phyloP scores from a whole-genome alignment of 2,329 filamentous ascomycete species.

The Trichoderma sp. region DNA sequence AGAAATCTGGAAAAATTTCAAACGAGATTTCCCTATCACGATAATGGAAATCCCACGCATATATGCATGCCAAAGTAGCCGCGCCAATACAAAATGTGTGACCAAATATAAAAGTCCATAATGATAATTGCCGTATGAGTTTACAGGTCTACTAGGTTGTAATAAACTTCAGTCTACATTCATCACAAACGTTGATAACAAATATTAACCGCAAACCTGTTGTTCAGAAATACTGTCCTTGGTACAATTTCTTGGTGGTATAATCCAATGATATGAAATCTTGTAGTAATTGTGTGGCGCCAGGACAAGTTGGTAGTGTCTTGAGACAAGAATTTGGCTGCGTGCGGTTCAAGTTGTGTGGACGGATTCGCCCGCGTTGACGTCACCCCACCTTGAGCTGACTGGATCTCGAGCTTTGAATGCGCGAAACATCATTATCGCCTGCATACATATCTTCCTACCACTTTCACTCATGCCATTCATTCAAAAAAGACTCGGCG shows the following conservation, averaged over 20 bases:
- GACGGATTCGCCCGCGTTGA: slow-evolving; percentile 11
- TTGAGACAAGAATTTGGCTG: not conserved
- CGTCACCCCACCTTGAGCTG: slow-evolving; percentile 25
- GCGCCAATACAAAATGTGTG: slow-evolving; percentile 17
- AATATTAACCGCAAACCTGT: not conserved
- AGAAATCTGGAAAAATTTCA: slow-evolving; percentile 42
- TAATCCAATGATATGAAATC: not conserved
- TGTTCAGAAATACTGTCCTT: not conserved
- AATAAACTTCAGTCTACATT: not conserved
- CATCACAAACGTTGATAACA: no score
- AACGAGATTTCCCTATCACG: slow-evolving; percentile 41
- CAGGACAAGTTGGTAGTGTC: not conserved
- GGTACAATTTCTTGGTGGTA: not conserved
- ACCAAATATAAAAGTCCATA: not conserved
- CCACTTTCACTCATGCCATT: slow-evolving; percentile 11
- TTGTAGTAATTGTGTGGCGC: not conserved
- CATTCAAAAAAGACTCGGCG: not conserved
- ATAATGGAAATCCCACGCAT: slow-evolving; percentile 23
- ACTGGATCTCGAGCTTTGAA: not conserved
- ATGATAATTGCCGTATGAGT: not conserved
- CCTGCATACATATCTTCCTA: not conserved
- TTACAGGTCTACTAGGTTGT: not conserved
- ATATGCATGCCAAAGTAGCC: slow-evolving; percentile 23
- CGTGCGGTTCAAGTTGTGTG: not conserved
- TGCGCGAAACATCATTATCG: not conserved